Evolutionary conservation across 495 filamentous ascomycete species (phyloP), one percentile per base, ranked within the genome.

Genomic region (Aspergillus ostianus): DNA sequence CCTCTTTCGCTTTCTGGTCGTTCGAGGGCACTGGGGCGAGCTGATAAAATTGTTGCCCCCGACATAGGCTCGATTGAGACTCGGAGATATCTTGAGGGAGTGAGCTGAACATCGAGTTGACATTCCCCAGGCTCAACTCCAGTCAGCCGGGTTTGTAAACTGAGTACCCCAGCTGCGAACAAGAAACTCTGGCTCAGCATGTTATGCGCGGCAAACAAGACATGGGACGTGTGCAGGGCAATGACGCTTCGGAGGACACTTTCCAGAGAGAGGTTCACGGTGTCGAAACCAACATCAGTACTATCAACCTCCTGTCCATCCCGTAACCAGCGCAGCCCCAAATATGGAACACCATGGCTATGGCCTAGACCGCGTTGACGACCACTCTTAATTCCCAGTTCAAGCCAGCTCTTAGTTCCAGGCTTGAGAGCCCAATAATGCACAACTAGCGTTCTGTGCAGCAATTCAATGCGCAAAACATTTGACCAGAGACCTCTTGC

Each of bases 261-360:
- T 65, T 95, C 90, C 61, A 90, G 80, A 0, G 89, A 92, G 18
- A 97, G 80, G 6, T 79, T 75, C 26, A 80, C 77, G 30, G 81
- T 70, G 69, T 96, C 80, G 46, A 97, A 80, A 0, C 80, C 69
- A 47, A 97, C 81, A 23, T 82, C 72, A 27, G 77, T 71, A 59
- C 87, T 85, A 59, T 82, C 81, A 48, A 91, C 83, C 66, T 93
- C 88, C 53, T 87, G 84, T 18, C 85, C 85, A 61, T 91, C 86
- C 46, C 92, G 85, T 67, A 96, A 91, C 94, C 94, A 98, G 56
- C 91, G 85, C 47, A 94, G 68, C 18, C 75, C 82, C 27, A 98
- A 70, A 27, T 67, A 68, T n/a, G 84, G 70, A n/a, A 77, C 69
- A 15, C 65, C 56, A 32, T 68, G 60, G 21, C 57, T 67, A 8